phyloP scores from a whole-genome alignment of 495 filamentous ascomycete genomes.

The Talaromyces trachyspermus region DNA sequence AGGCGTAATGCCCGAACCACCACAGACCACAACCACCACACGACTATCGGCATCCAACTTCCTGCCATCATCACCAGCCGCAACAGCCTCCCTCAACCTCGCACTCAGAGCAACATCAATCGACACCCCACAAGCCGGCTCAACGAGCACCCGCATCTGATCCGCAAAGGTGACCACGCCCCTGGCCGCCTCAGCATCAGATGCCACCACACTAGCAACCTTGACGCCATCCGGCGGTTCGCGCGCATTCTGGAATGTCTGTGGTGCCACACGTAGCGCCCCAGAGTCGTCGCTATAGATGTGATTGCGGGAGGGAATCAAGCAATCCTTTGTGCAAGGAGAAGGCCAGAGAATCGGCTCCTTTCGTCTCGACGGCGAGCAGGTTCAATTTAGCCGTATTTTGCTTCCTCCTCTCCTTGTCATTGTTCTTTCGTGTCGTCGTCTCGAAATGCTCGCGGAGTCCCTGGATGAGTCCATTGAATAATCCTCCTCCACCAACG shows the following conservation, averaged over 20 bases:
- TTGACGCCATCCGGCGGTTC: conserved; percentile 27
- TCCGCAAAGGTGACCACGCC: conserved; percentile 67
- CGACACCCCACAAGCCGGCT: conserved; percentile 76
- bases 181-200: conserved; percentile 70
- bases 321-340: conserved; percentile 48
- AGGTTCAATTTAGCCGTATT: too few species aligned
- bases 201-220: conserved; percentile 59
- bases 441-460: conserved; percentile 40
- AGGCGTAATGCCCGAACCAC: conserved; percentile 63
- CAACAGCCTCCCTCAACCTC: conserved; percentile 48
- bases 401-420: conserved; percentile 17
- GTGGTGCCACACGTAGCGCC: conserved; percentile 62
- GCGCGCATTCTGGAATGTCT: conserved; percentile 54
- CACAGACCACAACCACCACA: conserved; percentile 80
- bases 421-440: not conserved
- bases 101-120: conserved; percentile 38
- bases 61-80: conserved; percentile 30
- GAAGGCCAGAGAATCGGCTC: conserved; percentile 60
- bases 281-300: conserved; percentile 67
- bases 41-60: conserved; percentile 49
- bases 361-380: conserved; percentile 70
- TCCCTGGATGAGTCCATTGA: conserved; percentile 68
- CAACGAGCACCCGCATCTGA: conserved; percentile 68
- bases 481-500: conserved; percentile 82
- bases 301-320: conserved; percentile 64